Percentiles rank a stretch among this genome's conserved stretches.
phyloP scores from a whole-genome alignment of 768 basidiomycete species.

The Amanita brunnescens region DNA sequence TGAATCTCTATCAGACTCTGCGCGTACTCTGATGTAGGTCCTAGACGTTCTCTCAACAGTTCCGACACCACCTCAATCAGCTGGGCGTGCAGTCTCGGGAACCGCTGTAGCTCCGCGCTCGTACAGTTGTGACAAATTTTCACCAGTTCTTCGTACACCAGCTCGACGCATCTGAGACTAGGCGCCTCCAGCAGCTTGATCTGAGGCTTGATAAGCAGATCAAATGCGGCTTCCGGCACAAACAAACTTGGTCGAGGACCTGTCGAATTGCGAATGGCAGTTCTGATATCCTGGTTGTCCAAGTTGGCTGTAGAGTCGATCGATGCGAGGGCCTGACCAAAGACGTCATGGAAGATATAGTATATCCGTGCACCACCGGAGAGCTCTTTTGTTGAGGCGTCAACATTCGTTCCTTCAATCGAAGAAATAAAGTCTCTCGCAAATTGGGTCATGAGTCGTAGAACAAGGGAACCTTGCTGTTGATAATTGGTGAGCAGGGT shows the following conservation, averaged over 20 bases:
- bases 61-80: slow-evolving; percentile 97
- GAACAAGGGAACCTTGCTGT: slow-evolving; percentile 80
- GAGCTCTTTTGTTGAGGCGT: slow-evolving; percentile 96
- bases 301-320: slow-evolving; percentile 90
- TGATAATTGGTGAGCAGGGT: slow-evolving; percentile 9
- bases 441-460: slow-evolving; percentile 98
- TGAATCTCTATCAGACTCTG: slow-evolving; percentile 95
- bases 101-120: slow-evolving; percentile 84
- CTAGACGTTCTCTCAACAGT: slow-evolving; percentile 86
- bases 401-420: slow-evolving; percentile 93
- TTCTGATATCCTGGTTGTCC: slow-evolving; percentile 91
- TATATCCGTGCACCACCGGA: slow-evolving; percentile 97
- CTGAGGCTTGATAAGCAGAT: slow-evolving; percentile 94
- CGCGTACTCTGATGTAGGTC: slow-evolving; percentile 95
- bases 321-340: slow-evolving; percentile 81
- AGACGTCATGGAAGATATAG: slow-evolving; percentile 99
- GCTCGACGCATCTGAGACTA: slow-evolving; percentile 89
- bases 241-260: slow-evolving; percentile 94
- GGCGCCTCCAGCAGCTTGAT: slow-evolving; percentile 95
- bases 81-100: slow-evolving; percentile 88
- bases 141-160: slow-evolving; percentile 98
- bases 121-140: slow-evolving; percentile 99
- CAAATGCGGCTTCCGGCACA: slow-evolving; percentile 95
- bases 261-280: slow-evolving; percentile 96
- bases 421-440: slow-evolving; percentile 95